phyloP scores from a whole-genome alignment of 73 alveolate genomes.

The Paramecium tetraurelia region DNA sequence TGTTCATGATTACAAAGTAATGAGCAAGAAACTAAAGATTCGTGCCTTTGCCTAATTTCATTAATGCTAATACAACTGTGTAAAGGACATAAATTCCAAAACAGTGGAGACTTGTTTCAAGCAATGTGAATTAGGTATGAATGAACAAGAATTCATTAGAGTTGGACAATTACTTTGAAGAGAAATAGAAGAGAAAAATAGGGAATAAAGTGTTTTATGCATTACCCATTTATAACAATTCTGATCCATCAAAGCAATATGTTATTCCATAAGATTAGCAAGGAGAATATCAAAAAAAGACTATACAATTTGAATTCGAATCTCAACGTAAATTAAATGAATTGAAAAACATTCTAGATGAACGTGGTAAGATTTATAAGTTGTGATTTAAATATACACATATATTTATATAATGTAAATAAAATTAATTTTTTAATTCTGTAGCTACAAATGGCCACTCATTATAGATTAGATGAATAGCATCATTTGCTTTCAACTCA shows the following conservation, averaged over 20 bases:
- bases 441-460: slow-evolving; percentile 14
- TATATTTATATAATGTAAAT: background rate
- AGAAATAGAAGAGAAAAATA: background rate
- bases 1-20: background rate
- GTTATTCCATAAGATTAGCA: background rate
- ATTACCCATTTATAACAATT: background rate
- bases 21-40: background rate
- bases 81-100: slow-evolving; percentile 3
- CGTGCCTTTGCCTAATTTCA: slow-evolving; percentile 28
- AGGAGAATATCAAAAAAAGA: slow-evolving; percentile 1
- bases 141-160: background rate
- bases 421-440: slow-evolving; percentile 29
- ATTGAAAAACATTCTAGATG: slow-evolving; percentile 4
- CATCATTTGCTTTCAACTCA: slow-evolving; percentile 13
- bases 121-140: slow-evolving; percentile 27
- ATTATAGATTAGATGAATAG: background rate
- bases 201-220: slow-evolving; percentile 16
- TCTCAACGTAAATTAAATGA: background rate
- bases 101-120: background rate
- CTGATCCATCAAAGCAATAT: background rate
- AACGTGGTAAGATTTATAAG: background rate
- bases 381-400: background rate
- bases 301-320: background rate
- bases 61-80: slow-evolving; percentile 28
- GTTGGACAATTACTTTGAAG: background rate